Base-by-base conservation (phyloP, 2,329 filamentous ascomycete genomes). In the Beauveria medogensis region DNA sequence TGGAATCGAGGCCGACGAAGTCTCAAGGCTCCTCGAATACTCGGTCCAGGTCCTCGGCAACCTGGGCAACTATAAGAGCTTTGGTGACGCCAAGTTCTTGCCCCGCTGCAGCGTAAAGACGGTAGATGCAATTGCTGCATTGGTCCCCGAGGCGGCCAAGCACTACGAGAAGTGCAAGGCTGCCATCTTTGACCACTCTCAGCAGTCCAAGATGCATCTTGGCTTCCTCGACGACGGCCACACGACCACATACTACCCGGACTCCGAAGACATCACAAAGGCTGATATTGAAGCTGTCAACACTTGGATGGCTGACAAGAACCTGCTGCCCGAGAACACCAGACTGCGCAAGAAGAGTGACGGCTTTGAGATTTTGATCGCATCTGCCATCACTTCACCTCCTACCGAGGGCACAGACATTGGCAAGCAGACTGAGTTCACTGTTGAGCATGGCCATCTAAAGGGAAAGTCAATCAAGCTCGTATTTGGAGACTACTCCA, bases 11-110 rank as follows among this genome's bases (percentile, higher is more conserved):
- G 79, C 85, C 55, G 79, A 85, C 59, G 82, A 91, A 59, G 71
- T 91, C 51, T 80, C 81, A 18, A 78, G 81, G 63, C 92, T 92
- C 75, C 78, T 93, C 43, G 84, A 92, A 72, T 94, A 93, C 72
- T 81, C 88, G 8, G 85, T 83, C 34, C 88, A 91, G 73, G 92
- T 94, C 72, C 78, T 94, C 3, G 89, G 89, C 50, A 94, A 93
- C 70, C 81, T 81, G 64, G 89, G 91, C 64, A 94, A 94, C 74
- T 94, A 93, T 77, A 93, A 93, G 77, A 89, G 88, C 67, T 93
- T 92, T 68, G 91, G 91, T 48, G 90, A 94, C 73, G 84, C 87
- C 68, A 94, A 94, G 71, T 92, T 94, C 70, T 82, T 94, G 61
- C 90, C 90, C 2, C 81, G 89, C 66, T 84, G 89, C 68, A 78